Evolutionary conservation across 1,284 basidiomycete species (phyloP).

Genomic region (Xerocomus minutiporus): DNA sequence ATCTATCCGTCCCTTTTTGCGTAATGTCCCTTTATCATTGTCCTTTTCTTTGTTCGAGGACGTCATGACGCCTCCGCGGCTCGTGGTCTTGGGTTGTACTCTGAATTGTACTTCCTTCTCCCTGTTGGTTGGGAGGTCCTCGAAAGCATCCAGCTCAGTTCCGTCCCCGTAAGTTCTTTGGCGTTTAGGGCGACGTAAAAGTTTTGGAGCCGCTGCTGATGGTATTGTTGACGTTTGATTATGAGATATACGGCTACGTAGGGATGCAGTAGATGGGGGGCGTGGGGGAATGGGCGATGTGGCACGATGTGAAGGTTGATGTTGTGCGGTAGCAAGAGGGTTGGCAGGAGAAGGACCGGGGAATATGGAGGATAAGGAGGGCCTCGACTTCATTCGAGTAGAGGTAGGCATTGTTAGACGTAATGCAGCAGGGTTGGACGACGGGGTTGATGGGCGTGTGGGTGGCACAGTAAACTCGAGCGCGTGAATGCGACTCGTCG

Average conservation of each 20-base stretch:
- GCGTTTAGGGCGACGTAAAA: constrained; percentile 72
- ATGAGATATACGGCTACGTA: constrained; percentile 34
- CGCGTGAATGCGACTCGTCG: constrained; percentile 53
- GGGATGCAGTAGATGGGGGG: constrained; percentile 44
- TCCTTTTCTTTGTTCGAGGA: constrained; percentile 37
- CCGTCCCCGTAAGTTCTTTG: constrained; percentile 82
- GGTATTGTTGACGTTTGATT: constrained; percentile 32
- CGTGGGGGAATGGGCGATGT: constrained; percentile 56
- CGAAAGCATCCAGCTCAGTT: constrained; percentile 86
- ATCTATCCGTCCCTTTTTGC: constrained; percentile 48
- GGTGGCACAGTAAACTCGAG: constrained; percentile 68
- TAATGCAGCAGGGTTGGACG: constrained; percentile 65
- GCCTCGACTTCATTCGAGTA: constrained; percentile 64
- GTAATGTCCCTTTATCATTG: constrained; percentile 48
- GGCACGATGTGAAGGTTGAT: constrained; percentile 37
- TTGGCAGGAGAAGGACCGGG: constrained; percentile 39
- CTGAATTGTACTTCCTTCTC: constrained; percentile 72
- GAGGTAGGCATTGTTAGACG: constrained; percentile 84
- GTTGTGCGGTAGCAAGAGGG: constrained; percentile 20
- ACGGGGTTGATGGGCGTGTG: constrained; percentile 70
- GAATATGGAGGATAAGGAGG: constrained; percentile 71
- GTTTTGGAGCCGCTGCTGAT: constrained; percentile 51
- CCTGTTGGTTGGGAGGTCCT: constrained; percentile 83
- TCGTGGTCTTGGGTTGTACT: constrained; percentile 63
- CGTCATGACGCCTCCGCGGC: constrained; percentile 55